Base-by-base conservation (phyloP, 1,284 basidiomycete genomes). In the Naganishia liquefaciens region DNA sequence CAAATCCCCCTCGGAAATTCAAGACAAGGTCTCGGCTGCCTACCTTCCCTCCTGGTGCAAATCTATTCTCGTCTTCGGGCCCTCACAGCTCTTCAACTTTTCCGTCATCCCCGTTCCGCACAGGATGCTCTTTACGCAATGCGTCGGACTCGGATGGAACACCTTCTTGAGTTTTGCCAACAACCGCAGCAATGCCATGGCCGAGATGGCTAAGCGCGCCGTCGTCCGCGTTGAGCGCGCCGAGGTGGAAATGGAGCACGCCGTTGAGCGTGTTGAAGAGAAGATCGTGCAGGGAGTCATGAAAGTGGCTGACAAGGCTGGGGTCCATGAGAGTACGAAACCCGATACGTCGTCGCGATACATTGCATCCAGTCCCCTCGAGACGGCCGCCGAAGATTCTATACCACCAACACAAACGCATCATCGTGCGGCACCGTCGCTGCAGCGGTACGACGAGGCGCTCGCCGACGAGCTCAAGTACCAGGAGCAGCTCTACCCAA, bases 141-240 rank as follows among this genome's bases (percentile, higher is more conserved):
- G 88, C 17, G 89, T 93, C 61, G 88, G 87, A 66, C 81, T 93
- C 61, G 89, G 91, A 79, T 93, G 90, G 91, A 80, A 93, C 70
- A 69, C 71, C 55, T 75, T 67, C 66, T 68, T 70, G 15, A 75
- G 71, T 2, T 70, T 74, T 71, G 69, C 73, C 42, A 77, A 76
- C 67, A 75, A 75, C 66, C 64, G 68, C 49, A 75, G 73, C 64
- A 77, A 77, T 47, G 28, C 49, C 19, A 19, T 30, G 30, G 44
- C 28, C 39, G 46, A 47, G 27, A 10, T 60, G 43, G 55, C 43
- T 1, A 47, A 49, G 60, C 13, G 27, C 6, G 60, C 42, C 10
- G 60, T 62, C 1, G 27, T 21, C 19, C 25, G 25, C n/a, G 60
- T 62, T 6, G 60, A 62, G 49, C 3, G 60, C 21, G 60, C 43